Evolutionary conservation across 495 filamentous ascomycete genomes (phyloP).

Genomic region (Penicillium arizonense): DNA sequence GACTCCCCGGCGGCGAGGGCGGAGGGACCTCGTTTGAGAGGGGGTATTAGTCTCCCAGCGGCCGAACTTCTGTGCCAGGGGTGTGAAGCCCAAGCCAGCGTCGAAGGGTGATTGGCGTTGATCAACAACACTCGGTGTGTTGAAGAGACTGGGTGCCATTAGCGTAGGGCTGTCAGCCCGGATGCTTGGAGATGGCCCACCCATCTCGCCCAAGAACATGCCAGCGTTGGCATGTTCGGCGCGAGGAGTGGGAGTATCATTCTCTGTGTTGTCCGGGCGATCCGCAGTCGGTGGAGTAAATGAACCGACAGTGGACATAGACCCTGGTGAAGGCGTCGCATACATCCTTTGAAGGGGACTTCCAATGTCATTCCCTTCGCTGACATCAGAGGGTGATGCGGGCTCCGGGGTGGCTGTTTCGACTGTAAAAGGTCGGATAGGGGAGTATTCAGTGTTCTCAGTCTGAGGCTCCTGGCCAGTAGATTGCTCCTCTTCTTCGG

Average conservation of each 20-base stretch:
- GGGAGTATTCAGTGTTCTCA: constrained; percentile 20
- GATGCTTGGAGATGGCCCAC: constrained; percentile 12
- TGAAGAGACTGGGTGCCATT: constrained; percentile 17
- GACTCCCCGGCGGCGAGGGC: constrained; percentile 35
- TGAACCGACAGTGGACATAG: constrained; percentile 13
- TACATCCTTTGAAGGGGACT: constrained; percentile 6
- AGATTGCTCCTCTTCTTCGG: constrained; percentile 16
- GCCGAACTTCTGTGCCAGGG: constrained; percentile 57
- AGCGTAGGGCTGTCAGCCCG: constrained; percentile 22
- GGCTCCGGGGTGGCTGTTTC: background rate
- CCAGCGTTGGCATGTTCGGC: constrained; percentile 8
- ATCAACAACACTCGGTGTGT: constrained; percentile 16
- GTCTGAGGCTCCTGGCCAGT: constrained; percentile 13
- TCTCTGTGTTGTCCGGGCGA: constrained; percentile 31
- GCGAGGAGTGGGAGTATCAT: constrained; percentile 12
- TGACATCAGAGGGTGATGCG: constrained; percentile 17
- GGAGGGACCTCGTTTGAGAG: constrained; percentile 38
- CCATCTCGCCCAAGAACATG: constrained; percentile 9
- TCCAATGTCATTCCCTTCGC: constrained; percentile 11
- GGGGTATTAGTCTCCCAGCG: constrained; percentile 58
- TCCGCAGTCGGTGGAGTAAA: constrained; percentile 16
- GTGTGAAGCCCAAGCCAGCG: constrained; percentile 53
- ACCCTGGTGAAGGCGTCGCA: constrained; percentile 13
- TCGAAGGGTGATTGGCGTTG: constrained; percentile 26
- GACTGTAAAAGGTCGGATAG: constrained; percentile 11